These are phyloP conservation scores for Drechmeria coniospora DNA, from an alignment of 2,329 filamentous ascomycete species.

Conservation along the genomic window DNA sequence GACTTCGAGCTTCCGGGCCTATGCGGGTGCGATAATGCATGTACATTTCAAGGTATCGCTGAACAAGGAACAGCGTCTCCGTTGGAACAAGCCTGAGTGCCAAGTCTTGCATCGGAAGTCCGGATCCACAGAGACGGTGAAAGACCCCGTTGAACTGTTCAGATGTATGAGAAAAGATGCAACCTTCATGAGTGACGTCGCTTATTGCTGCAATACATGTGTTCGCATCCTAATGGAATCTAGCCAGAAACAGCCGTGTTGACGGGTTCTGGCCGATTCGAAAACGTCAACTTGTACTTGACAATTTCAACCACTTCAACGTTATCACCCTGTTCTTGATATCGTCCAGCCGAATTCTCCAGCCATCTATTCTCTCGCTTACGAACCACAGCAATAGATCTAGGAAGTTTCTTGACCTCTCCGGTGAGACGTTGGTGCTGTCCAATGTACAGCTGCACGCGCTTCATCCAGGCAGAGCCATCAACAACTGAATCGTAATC, in stretches of 20 bases:
- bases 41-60: no score
- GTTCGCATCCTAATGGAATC: no score
- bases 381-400: conserved; percentile 64
- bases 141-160: no score
- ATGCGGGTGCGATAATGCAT: no score
- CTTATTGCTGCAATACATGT: no score
- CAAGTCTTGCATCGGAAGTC: no score
- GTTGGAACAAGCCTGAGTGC: no score
- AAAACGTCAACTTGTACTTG: conserved; percentile 76
- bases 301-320: conserved; percentile 80
- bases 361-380: conserved; percentile 31
- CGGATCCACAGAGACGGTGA: no score
- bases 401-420: conserved; percentile 74
- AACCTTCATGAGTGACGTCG: no score
- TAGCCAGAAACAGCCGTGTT: conserved; percentile 17
- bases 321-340: conserved; percentile 25
- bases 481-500: conserved; percentile 38
- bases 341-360: conserved; percentile 24
- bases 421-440: conserved; percentile 78
- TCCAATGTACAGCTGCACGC: conserved; percentile 76
- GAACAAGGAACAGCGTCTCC: no score
- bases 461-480: conserved; percentile 71
- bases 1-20: no score
- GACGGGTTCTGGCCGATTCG: conserved; percentile 72
- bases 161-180: no score